Base-by-base conservation (phyloP, 2,329 filamentous ascomycete species). In the Fusarium sp. region DNA sequence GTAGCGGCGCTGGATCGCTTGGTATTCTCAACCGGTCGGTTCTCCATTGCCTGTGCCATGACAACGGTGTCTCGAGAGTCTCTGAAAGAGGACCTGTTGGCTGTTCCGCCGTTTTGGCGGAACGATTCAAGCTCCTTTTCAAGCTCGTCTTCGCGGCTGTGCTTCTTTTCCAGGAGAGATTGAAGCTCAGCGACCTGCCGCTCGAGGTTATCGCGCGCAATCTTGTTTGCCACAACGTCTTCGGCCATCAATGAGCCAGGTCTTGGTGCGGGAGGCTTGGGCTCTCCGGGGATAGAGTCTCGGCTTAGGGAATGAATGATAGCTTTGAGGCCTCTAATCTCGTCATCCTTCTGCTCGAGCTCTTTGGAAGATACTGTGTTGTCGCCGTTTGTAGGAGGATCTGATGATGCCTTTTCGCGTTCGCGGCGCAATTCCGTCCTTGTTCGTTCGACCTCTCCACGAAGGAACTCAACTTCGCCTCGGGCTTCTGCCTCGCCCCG, bases 261-360 rank as follows among this genome's bases (percentile, higher is more conserved):
- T 24, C 75, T 75, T 42, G 72, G 75, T 6, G 69, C 72, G 8
- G 76, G 73, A 7, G 72, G 72, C n/a, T 65, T 73, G 64, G 79
- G 75, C 74, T 82, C 42, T 28, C 80, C 61, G 6, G 84, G 83
- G n/a, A 86, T 82, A 13, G 90, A 88, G 71, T 93, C 93, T 65
- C 93, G 88, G 78, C 94, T 97, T 37, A 99, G 85, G 20, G 93
- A 97, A 80, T 98, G 95, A 64, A 99, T 98, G 77, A 99, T 98
- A 42, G 96, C 95, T 80, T 98, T 99, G 69, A 99, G 86, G 46
- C 96, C 96, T 66, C 95, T 89, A 75, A 99, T 98, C 82, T 99
- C 96, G 74, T 99, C 96, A 75, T 99, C 95, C 77, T 97, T 96
- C 77, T 97, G 92, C 77, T 97, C 94, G 29, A 98, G 81, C 68